phyloP scores from a whole-genome alignment of 306 rosid genomes.

The Sesbania bispinosa region DNA sequence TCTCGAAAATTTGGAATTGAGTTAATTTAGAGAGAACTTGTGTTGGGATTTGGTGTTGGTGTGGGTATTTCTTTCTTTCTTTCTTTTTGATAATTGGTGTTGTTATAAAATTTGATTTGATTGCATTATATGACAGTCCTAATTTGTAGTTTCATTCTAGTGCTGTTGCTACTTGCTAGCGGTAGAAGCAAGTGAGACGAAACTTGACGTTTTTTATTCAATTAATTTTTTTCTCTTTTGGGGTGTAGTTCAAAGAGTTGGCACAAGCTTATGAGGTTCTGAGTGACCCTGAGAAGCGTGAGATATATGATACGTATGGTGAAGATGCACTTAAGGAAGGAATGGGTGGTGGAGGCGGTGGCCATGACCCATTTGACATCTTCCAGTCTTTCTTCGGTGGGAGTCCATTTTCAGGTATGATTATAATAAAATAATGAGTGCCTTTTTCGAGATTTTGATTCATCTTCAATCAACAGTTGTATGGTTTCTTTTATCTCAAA shows the following conservation, averaged over 20 bases:
- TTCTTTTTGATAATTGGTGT: neutral
- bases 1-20: neutral
- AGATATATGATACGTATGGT: slow-evolving; percentile 85
- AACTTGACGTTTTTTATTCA: neutral
- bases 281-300: slow-evolving; percentile 95
- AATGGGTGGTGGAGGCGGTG: slow-evolving; percentile 93
- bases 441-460: neutral
- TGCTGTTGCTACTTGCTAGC: neutral
- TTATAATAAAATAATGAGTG: neutral
- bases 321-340: slow-evolving; percentile 99
- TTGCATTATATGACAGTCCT: neutral
- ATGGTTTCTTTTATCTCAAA: neutral
- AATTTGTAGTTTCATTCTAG: neutral
- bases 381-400: slow-evolving; percentile 94
- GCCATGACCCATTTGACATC: slow-evolving; percentile 91
- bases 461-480: neutral
- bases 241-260: slow-evolving; percentile 76
- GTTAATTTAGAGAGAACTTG: neutral
- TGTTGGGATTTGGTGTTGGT: neutral
- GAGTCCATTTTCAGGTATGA: slow-evolving; percentile 63
- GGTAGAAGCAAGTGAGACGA: neutral
- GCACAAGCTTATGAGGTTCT: slow-evolving; percentile 94
- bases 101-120: neutral
- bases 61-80: neutral
- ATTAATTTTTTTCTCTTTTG: neutral